Percentiles rank a stretch among this genome's conserved stretches.
These are phyloP conservation scores for Beauveria brongniartii DNA, from an alignment of 2,329 filamentous ascomycete species.

Conservation along the genomic window DNA sequence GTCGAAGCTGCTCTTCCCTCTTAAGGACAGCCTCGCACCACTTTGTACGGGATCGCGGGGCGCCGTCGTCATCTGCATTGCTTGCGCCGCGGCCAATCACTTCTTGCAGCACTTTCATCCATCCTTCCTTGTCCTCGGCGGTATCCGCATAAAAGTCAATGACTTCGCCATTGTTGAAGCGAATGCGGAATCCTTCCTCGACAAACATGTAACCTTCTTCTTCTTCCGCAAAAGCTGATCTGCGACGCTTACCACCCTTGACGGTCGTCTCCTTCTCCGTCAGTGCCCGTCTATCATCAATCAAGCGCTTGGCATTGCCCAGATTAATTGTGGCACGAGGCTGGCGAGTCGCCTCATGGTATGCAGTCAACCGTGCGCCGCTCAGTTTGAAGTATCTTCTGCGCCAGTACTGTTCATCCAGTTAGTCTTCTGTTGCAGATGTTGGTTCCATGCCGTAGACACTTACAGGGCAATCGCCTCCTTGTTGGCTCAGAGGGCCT, in stretches of 20 bases:
- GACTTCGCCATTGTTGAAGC: conserved; percentile 95
- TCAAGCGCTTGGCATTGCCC: conserved; percentile 82
- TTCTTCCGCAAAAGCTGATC: conserved; percentile 94
- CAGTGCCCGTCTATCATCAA: conserved; percentile 80
- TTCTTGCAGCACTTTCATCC: conserved; percentile 84
- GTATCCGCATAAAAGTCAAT: conserved; percentile 98
- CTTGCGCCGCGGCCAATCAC: conserved; percentile 50
- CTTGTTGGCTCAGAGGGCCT: conserved; percentile 88
- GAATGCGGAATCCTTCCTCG: conserved; percentile 96
- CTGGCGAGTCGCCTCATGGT: conserved; percentile 90
- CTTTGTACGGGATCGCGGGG: conserved; percentile 42
- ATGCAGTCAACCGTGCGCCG: conserved; percentile 86
- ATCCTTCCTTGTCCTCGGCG: conserved; percentile 77
- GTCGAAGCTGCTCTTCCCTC: conserved; percentile 51
- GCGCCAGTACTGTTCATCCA: conserved; percentile 73
- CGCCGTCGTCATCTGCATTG: conserved; percentile 33
- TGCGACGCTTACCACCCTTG: conserved; percentile 70
- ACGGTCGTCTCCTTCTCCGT: conserved; percentile 76
- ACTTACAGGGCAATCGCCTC: conserved; percentile 93
- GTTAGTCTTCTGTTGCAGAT: conserved; percentile 29
- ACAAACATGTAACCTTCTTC: conserved; percentile 99
- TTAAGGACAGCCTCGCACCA: conserved; percentile 63
- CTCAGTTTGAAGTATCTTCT: conserved; percentile 94
- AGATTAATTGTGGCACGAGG: conserved; percentile 96
- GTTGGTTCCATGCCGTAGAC: background rate